Base-by-base conservation (phyloP, 257 asterid species). In the Forsythia viridissima region DNA sequence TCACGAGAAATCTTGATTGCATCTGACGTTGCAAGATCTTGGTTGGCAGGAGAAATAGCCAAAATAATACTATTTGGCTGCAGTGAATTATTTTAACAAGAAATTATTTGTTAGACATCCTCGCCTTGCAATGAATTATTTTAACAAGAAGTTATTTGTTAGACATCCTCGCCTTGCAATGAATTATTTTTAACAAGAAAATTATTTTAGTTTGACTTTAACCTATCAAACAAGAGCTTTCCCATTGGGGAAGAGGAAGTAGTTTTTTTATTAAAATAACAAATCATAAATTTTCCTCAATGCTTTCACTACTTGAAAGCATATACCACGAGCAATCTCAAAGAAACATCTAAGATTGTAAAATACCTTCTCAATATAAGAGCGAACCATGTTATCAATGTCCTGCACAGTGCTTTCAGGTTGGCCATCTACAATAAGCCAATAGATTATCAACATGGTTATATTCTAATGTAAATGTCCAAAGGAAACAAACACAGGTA, bases 1-100 rank as follows among this genome's bases (percentile, higher is more conserved):
- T 89, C 93, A 73, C 93, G 91, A 63, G 93, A 84, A 55, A 89
- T 84, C 84, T 89, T 89, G 78, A 89, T 89, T 20, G 93, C 93
- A 85, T 89, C 93, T 39, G 93, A 89, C 52, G 93, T 89, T 79
- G 93, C 93, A 73, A 89, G 89, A 86, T 89, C 92, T 85, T 89
- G 92, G 80, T 88, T 88, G 80, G 92, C 92, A 72, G 92, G 92
- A 81, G 92, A 88, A 72, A 88, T 86, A 39, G 91, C 91, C 70
- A 89, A 79, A 76, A 89, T 87, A 71, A 89, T 89, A 73, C 93
- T 87, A 84, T 89, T 89, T 82, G 93, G 93, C 93, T 89, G 90
- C 86, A 87, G 73, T 55, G 71, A 79, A 78, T 36, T 44, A 72
- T 75, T 83, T 40, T 65, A 76, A 63, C 68, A 65, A 71, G 71